Evolutionary conservation across 352 stramenopile genomes (phyloP).

Genomic region (Phytophthora litchii): DNA sequence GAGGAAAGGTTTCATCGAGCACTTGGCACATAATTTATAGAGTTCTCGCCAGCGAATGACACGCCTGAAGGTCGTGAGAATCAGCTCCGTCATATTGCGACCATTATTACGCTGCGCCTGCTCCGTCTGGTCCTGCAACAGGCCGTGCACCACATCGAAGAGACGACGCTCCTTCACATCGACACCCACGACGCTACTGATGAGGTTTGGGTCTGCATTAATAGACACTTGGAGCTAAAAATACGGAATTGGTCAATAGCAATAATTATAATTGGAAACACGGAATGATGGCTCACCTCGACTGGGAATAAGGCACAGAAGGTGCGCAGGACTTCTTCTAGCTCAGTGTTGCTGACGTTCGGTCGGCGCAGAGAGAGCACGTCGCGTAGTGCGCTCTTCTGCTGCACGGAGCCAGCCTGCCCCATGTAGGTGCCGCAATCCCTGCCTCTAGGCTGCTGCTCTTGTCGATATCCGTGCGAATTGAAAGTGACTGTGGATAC

Average conservation of each 20-base stretch:
- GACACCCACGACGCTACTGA: constrained; percentile 36
- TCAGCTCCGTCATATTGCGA: constrained; percentile 68
- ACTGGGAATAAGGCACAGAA: constrained; percentile 82
- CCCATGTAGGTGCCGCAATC: constrained; percentile 51
- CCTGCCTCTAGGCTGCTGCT: neutral
- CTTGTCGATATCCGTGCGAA: constrained; percentile 15
- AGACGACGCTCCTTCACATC: constrained; percentile 83
- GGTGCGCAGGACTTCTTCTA: constrained; percentile 65
- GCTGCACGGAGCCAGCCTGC: constrained; percentile 78
- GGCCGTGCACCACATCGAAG: constrained; percentile 72
- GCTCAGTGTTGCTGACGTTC: constrained; percentile 43
- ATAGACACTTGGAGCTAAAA: constrained; percentile 25
- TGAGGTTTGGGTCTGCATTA: constrained; percentile 34
- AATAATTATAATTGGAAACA: too few relatives aligned
- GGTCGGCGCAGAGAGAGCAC: constrained; percentile 68
- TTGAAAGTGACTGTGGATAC: constrained; percentile 13
- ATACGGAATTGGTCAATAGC: too few relatives aligned
- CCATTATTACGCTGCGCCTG: constrained; percentile 54
- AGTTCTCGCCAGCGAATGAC: constrained; percentile 83
- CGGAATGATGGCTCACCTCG: constrained; percentile 37
- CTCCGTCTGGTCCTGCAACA: constrained; percentile 73
- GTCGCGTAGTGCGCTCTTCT: constrained; percentile 80
- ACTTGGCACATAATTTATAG: constrained; percentile 81
- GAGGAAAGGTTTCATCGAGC: constrained; percentile 83
- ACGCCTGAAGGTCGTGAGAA: constrained; percentile 73